Evolutionary conservation across 345 rosid species (phyloP), one percentile per base, ranked within the genome.

Genomic region (Aethionema arabicum): DNA sequence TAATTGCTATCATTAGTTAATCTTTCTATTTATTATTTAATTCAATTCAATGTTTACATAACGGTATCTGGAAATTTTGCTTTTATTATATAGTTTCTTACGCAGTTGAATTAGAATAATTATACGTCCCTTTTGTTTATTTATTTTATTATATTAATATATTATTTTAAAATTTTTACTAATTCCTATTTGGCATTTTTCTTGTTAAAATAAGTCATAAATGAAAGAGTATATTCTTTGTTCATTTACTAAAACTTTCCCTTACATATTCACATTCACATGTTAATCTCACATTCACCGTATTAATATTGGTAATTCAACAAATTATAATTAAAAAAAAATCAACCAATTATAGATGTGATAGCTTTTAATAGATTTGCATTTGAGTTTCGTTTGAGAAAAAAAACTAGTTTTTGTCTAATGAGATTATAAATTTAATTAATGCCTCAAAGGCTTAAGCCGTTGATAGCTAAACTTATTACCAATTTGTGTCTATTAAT

Each of bases 61-160:
- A 31, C 61, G 66, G n/a, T 51, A 64, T 51, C 38, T 72, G 65
- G 75, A 52, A 65, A 72, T 16, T 52, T 65, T 59, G 56, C 75
- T 72, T 58, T 6, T 31, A 65, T 36, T 29, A 59, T n/a, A 72
- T 65, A 61, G 70, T 72, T 72, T 52, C 75, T 72, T 72, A 64
- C 52, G 70, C 75, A 72, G 75, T 64, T 65, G 75, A 59, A 72
- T 65, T 60, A 72, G 70, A 72, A 65, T 64, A 57, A 71, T 71
- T 44, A 65, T 64, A 59, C 49, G 45, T 63, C 59, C 63, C 47
- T 63, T 70, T 70, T 63, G 74, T 63, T 70, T 70, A 29, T 59
- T 63, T 49, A 21, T 63, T 70, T 70, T 21, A 21, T 21, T 21
- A 1, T 21, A 21, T 33, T 59, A 56, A 40, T 70, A 70, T 56